These are phyloP conservation scores for Tulasnella sp. DNA, from an alignment of 768 basidiomycete species.

Conservation along the genomic window DNA sequence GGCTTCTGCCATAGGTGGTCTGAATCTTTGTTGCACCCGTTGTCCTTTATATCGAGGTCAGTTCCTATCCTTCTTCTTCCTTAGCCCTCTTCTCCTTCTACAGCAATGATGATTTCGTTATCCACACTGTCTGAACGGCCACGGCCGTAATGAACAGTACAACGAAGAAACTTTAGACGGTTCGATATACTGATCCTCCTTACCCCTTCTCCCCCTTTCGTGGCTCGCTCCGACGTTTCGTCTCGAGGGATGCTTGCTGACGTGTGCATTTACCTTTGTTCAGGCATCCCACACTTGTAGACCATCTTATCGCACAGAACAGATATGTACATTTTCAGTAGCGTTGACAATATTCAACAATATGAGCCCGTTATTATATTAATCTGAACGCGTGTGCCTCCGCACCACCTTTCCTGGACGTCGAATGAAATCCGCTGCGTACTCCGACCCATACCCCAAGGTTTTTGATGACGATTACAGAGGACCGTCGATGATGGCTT, in stretches of 20 bases:
- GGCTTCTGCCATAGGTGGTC: background rate
- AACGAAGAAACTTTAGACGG: background rate
- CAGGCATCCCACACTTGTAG: background rate
- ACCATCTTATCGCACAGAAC: background rate
- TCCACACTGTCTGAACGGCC: background rate
- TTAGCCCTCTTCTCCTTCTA: background rate
- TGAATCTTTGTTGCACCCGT: background rate
- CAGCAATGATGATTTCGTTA: background rate
- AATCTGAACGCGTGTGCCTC: background rate
- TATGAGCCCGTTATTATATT: background rate
- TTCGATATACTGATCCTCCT: background rate
- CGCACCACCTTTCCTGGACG: too few relatives aligned
- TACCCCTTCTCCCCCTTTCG: background rate
- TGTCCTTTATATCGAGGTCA: background rate
- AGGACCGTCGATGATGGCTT: slow-evolving; percentile 81
- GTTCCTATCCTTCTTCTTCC: background rate
- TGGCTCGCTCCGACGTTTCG: background rate
- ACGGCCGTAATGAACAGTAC: background rate
- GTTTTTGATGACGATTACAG: slow-evolving; percentile 29
- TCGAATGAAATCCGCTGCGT: background rate
- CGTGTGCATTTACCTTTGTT: background rate
- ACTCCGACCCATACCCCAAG: background rate
- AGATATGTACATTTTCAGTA: background rate
- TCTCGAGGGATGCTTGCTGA: background rate
- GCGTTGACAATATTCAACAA: background rate